Conservation (phyloP, 768 basidiomycete species). For the Jaapia argillacea region DNA sequence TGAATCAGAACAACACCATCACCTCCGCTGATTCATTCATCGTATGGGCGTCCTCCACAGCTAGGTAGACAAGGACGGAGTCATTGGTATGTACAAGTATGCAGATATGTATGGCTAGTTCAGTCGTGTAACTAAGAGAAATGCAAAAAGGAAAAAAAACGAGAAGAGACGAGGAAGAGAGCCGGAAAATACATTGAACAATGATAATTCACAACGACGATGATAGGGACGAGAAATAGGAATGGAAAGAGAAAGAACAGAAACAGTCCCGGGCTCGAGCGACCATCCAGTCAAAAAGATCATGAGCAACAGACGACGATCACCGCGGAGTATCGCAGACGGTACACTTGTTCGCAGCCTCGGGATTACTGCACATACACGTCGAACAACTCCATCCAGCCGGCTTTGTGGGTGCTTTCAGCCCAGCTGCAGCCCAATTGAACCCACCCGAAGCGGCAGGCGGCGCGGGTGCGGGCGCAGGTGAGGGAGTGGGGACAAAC, state of each 20-base stretch:
- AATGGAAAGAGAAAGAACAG: background rate
- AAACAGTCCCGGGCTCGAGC: background rate
- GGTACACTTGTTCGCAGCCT: slow-evolving; percentile 30
- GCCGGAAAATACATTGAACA: background rate
- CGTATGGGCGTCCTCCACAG: too few species aligned
- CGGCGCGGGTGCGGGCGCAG: slow-evolving; percentile 8
- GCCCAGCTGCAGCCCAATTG: slow-evolving; percentile 53
- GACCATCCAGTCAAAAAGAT: slow-evolving; percentile 1
- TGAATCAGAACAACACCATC: too few species aligned
- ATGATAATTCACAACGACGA: too few species aligned
- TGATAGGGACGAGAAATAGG: background rate
- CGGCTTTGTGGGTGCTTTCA: slow-evolving; percentile 31
- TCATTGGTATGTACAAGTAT: too few species aligned
- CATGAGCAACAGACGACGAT: slow-evolving; percentile 1
- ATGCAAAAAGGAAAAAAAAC: too few species aligned
- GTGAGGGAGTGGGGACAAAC: background rate
- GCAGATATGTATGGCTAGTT: too few species aligned
- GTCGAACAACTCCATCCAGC: slow-evolving; percentile 43
- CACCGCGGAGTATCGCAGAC: slow-evolving; percentile 31
- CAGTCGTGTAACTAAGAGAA: too few species aligned
- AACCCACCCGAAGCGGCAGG: slow-evolving; percentile 29
- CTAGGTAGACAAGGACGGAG: too few species aligned
- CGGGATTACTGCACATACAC: slow-evolving; percentile 36
- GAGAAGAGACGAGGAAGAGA: background rate
- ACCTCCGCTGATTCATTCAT: too few species aligned